Base-by-base conservation (phyloP, 495 filamentous ascomycete species). In the Aspergillus kassunensis region DNA sequence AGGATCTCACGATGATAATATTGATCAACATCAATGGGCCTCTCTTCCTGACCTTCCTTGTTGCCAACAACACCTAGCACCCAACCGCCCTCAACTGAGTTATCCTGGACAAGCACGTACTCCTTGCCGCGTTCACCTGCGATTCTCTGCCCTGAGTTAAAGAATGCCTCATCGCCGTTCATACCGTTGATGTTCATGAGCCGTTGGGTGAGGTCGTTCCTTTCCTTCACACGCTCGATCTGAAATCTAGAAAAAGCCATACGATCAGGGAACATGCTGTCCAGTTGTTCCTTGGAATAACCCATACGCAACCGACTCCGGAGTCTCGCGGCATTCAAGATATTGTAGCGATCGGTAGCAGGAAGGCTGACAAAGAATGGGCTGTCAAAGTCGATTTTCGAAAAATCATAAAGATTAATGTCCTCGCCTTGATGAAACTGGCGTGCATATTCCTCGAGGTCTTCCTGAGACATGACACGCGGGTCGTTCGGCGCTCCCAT, bases 171-270 rank as follows among this genome's bases (percentile, higher is more conserved):
- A 29, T 83, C 80, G 1, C 81, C 84, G 30, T 86, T 84, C 87
- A 95, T 95, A 15, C 91, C 91, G 60, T 92, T 89, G 23, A 97
- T 79, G 57, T 93, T 85, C 93, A 98, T 97, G 36, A 98, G 69
- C 36, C 92, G 80, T 66, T 97, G 93, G 0, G 93, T 97, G n/a
- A 98, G 74, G 50, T 96, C 85, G 64, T 97, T 98, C 33, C 93
- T 79, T 65, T 97, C 91, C 56, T 73, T 79, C 15, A 97, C 95
- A 29, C 93, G 76, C 58, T 96, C 95, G 49, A 98, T 96, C 71
- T 98, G 93, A 64, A 98, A 98, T 43, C 77, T 85, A 0, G 90
- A 95, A 57, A 98, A 98, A 4, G 86, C 93, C 89, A 97, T 96
- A n/a, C 93, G 82, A 63, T 98, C 85, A 0, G 93, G 95, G 58